Base-by-base conservation (phyloP, 176 grass and related monocot genomes). In the Elymus sibiricus region DNA sequence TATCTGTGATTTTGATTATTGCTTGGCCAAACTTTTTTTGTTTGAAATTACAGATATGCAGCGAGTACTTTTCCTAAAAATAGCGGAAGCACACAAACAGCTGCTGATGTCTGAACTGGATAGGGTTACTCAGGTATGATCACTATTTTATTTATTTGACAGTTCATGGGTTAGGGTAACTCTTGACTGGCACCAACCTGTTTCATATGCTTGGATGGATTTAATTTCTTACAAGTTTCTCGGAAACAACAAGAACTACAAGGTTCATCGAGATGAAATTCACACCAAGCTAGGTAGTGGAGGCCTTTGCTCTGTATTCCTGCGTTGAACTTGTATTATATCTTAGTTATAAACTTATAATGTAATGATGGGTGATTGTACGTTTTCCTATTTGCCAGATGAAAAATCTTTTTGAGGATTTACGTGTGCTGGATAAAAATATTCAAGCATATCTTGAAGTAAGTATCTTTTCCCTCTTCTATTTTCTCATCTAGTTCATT, bases 211-310 rank as follows among this genome's bases (percentile, higher is more conserved):
- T 84, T 85, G 24, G 49, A 86, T 70, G 13, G 81, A 64, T 89
- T 44, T 2, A n/a, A 64, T 72, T 91, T 86, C 70, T 84, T 71
- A 88, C 64, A 63, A 72, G 71, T 76, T 87, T 73, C 70, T 87
- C 16, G 37, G n/a, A 67, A 87, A 84, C 83, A 51, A 70, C 90
- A 98, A 93, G 96, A 32, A 98, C 71, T 98, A 92, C 84, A 98
- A 94, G 87, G 80, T 95, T 78, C 93, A 98, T 81, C 86, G 96
- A 39, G 96, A 98, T 94, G 96, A 98, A 85, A 95, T 98, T 82
- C 92, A 98, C 53, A 92, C 71, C 69, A 98, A 98, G 83, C 92
- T 98, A 12, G 90, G 31, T 32, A 32, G 31, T 32, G 31, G 31
- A 32, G 31, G 1, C 3, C 3, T 32, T 32, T 32, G 31, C 31